Base-by-base conservation (phyloP, 2,329 filamentous ascomycete species). In the Byssochlamys sp. region DNA sequence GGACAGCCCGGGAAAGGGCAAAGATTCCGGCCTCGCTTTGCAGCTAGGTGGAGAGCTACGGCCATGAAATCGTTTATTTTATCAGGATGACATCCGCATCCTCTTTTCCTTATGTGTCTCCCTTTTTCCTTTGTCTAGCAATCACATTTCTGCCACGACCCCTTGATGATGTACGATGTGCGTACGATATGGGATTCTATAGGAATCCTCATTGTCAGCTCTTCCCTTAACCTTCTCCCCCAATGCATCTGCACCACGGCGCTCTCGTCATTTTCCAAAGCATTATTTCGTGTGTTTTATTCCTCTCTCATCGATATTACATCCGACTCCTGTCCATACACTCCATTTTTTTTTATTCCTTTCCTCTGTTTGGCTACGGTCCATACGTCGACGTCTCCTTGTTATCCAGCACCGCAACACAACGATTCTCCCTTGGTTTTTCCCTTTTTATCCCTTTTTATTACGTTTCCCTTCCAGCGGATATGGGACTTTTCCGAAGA, bases 21-120 rank as follows among this genome's bases (percentile, higher is more conserved):
- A 79, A 64, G 76, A 74, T 61, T 76, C 72, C 12, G 82, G 82
- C 6, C 72, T 85, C n/a, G 80, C 83, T 33, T 80, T 88, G 77
- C 84, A 87, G 64, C 76, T 88, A 12, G 85, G 85, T 24, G 85
- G 84, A 55, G 84, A 86, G 67, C 76, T 88, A 48, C 75, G 81
- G 52, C 79, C 78, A 59, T 83, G 62, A 68, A 45, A 45, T n/a
- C 3, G 39, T 45, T 6, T 54, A 27, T 63, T 59, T 31, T 29
- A 31, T 31, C 58, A 54, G 39, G 64, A 63, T 62, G 19, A 14
- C 9, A 45, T 28, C 26, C 10, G n/a, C 26, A 24, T 56, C 7
- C 5, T 31, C 6, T 39, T 52, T 57, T 52, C 49, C 28, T 52
- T 53, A 7, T 33, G 2, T 5, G n/a, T 45, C 10, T 35, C 29